Evolutionary conservation across 495 filamentous ascomycete species (phyloP).

Genomic region (Xylaria castorea): DNA sequence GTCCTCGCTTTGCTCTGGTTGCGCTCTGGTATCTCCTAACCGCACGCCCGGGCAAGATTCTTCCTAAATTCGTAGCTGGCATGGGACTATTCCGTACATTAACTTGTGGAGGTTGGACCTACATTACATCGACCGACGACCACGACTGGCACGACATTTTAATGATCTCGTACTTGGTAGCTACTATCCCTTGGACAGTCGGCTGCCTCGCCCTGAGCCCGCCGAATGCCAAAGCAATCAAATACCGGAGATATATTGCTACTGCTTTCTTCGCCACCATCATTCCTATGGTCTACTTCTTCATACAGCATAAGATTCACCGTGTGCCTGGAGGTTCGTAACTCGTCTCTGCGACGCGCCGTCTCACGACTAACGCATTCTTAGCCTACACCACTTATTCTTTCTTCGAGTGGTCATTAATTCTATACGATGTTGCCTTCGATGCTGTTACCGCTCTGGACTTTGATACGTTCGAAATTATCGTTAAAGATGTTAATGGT

Average conservation of each 20-base stretch:
- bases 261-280: slow-evolving; percentile 88
- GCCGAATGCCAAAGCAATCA: slow-evolving; percentile 80
- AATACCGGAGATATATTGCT: slow-evolving; percentile 87
- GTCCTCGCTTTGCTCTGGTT: slow-evolving; percentile 90
- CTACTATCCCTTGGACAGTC: slow-evolving; percentile 93
- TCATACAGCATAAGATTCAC: slow-evolving; percentile 98
- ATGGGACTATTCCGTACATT: slow-evolving; percentile 87
- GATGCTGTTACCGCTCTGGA: slow-evolving; percentile 97
- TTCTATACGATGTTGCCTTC: slow-evolving; percentile 94
- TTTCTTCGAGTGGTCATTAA: slow-evolving; percentile 97
- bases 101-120: slow-evolving; percentile 98
- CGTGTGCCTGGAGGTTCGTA: slow-evolving; percentile 87
- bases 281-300: slow-evolving; percentile 92
- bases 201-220: slow-evolving; percentile 91
- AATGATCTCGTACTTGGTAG: slow-evolving; percentile 97
- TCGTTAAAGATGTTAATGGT: slow-evolving; percentile 88
- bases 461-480: slow-evolving; percentile 87
- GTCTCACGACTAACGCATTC: slow-evolving; percentile 23
- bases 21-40: slow-evolving; percentile 93
- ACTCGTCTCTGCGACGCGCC: not conserved
- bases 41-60: slow-evolving; percentile 69
- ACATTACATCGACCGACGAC: slow-evolving; percentile 97
- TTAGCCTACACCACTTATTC: slow-evolving; percentile 94
- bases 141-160: slow-evolving; percentile 99
- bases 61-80: slow-evolving; percentile 83